These are phyloP conservation scores for Glarea lozoyensis DNA, from an alignment of 495 filamentous ascomycete genomes.

Conservation along the genomic window DNA sequence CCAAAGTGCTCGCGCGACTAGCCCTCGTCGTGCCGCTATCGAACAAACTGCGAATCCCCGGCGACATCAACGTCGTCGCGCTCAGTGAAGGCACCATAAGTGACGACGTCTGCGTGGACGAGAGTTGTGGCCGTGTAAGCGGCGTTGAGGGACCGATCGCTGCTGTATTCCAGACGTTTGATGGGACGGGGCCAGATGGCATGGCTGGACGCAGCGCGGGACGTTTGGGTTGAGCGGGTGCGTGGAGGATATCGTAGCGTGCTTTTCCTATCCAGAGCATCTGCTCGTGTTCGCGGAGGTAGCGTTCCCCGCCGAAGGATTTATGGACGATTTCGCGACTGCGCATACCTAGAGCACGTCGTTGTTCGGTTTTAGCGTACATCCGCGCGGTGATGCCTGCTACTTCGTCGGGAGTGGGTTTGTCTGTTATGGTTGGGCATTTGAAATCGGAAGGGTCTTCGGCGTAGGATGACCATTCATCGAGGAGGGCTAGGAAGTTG, in stretches of 20 bases:
- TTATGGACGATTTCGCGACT: slow-evolving; percentile 51
- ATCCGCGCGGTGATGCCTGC: slow-evolving; percentile 46
- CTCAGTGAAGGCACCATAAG: background rate
- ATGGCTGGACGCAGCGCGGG: background rate
- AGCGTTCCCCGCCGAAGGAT: slow-evolving; percentile 52
- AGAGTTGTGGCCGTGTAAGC: background rate
- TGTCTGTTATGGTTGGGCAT: slow-evolving; percentile 37
- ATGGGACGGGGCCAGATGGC: background rate
- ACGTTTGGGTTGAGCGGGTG: background rate
- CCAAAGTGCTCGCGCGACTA: slow-evolving; percentile 6
- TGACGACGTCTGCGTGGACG: slow-evolving; percentile 2
- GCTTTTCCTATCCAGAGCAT: slow-evolving; percentile 57
- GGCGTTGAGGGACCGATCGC: background rate
- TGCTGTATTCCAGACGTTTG: slow-evolving; percentile 8
- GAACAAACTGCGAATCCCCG: slow-evolving; percentile 6
- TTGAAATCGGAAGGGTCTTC: slow-evolving; percentile 30
- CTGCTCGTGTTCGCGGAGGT: slow-evolving; percentile 60
- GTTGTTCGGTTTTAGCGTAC: slow-evolving; percentile 51
- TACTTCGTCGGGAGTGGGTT: slow-evolving; percentile 43
- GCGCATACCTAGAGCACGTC: slow-evolving; percentile 52
- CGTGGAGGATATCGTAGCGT: slow-evolving; percentile 3
- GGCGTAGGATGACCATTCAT: slow-evolving; percentile 48
- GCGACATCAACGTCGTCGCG: slow-evolving; percentile 6
- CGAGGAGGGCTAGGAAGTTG: slow-evolving; percentile 49
- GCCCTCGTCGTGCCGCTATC: slow-evolving; percentile 1